Evolutionary conservation across 2,329 filamentous ascomycete genomes (phyloP).

Genomic region (Ceratocystis eucalypticola): DNA sequence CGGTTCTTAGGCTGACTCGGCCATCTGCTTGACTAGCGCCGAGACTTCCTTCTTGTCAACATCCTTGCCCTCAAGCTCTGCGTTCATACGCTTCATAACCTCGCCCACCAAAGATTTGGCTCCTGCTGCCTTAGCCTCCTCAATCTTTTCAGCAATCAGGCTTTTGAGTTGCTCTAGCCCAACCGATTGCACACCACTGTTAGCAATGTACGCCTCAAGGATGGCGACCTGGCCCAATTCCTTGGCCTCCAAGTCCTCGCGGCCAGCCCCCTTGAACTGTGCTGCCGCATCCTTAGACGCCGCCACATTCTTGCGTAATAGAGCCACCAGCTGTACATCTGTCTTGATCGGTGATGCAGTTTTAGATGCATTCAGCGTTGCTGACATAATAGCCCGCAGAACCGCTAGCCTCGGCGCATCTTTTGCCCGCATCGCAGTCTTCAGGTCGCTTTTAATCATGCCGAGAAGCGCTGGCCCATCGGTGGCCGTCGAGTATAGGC

Average conservation of each 20-base stretch:
- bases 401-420: conserved; percentile 52
- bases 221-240: conserved; percentile 53
- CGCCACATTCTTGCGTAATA: conserved; percentile 52
- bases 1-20: conserved; percentile 10
- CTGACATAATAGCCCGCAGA: conserved; percentile 53
- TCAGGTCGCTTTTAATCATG: conserved; percentile 47
- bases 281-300: conserved; percentile 43
- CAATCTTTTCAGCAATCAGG: conserved; percentile 39
- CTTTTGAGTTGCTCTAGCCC: conserved; percentile 43
- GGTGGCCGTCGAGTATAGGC: conserved; percentile 22
- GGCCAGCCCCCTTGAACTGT: conserved; percentile 50
- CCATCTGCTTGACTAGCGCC: conserved; percentile 43
- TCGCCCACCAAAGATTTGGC: conserved; percentile 41
- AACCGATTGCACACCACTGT: conserved; percentile 46
- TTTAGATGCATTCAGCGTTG: conserved; percentile 64
- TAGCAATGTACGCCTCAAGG: conserved; percentile 49
- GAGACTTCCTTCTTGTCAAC: conserved; percentile 50
- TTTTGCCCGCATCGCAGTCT: conserved; percentile 52
- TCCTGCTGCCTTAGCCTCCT: conserved; percentile 34
- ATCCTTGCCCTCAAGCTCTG: conserved; percentile 46
- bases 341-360: conserved; percentile 54
- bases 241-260: conserved; percentile 56
- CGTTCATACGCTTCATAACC: conserved; percentile 48
- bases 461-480: conserved; percentile 34
- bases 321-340: conserved; percentile 53